Evolutionary conservation across 495 filamentous ascomycete species (phyloP), one percentile per base, ranked within the genome.

Genomic region (Penicillium taxi): DNA sequence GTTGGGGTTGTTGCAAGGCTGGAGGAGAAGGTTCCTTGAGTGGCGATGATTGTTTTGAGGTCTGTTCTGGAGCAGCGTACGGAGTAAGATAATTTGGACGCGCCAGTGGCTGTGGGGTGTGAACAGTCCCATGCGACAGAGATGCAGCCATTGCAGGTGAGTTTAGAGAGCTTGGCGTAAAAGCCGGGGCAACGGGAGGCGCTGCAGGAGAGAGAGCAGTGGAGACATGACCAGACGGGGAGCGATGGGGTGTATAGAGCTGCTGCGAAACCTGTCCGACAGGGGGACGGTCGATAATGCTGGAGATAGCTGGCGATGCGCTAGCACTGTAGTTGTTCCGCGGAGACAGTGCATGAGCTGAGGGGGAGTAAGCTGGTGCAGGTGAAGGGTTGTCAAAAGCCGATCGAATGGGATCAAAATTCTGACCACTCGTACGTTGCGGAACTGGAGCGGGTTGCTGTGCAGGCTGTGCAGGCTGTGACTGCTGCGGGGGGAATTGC

Each of bases 221-320:
- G 8, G 56, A 48, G 23, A 48, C 55, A 46, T 55, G 54, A n/a
- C 44, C 46, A 6, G 63, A 57, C 2, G 63, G 57, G 3, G 52
- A 49, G 31, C 63, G 63, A 5, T 4, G 48, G 42, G 23, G 48
- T 37, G 38, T 59, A 66, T n/a, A 49, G n/a, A n/a, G n/a, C n/a
- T n/a, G n/a, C n/a, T 23, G 6, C 58, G 60, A 19, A n/a, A 47
- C 22, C 66, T 56, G 33, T 63, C 59, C 37, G 61, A 54, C 8
- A 55, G 82, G 77, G 6, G 84, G n/a, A n/a, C n/a, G 85, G 42
- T 95, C 87, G 26, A 94, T 87, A 23, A 94, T 71, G 55, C 85
- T 91, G 13, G 86, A 79, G 42, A 95, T 94, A 0, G 88, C 86
- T 6, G 88, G 86, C 16, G 88, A 94, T 13, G 84, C 82, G 54